phyloP scores from a whole-genome alignment of 139 green algal species.

The Closterium sp. region DNA sequence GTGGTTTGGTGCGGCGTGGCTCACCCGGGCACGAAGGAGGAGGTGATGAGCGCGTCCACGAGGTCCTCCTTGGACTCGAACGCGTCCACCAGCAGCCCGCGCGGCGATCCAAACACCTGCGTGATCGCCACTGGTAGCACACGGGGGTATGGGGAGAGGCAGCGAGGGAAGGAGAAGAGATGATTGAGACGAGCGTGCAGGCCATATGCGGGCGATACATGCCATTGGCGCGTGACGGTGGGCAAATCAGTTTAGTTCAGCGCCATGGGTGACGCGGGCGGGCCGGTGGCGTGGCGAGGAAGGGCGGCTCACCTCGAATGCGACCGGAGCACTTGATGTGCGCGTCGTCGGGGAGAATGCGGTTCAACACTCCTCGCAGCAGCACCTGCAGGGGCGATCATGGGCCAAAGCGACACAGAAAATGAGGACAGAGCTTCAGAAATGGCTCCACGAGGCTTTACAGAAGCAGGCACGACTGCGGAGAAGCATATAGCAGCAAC shows the following conservation, averaged over 20 bases:
- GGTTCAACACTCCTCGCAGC: background rate
- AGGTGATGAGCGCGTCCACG: slow-evolving; percentile 70
- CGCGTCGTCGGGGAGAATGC: background rate
- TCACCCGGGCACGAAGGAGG: slow-evolving; percentile 72
- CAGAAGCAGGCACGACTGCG: no score
- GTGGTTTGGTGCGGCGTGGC: no score
- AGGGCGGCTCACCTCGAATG: slow-evolving; percentile 5
- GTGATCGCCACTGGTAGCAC: slow-evolving; percentile 55
- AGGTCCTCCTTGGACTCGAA: slow-evolving; percentile 72
- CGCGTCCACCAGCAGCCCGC: slow-evolving; percentile 57
- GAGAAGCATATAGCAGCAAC: no score
- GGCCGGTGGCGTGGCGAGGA: background rate
- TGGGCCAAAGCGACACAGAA: no score
- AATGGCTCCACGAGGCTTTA: no score
- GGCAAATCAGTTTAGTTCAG: no score
- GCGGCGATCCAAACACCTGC: slow-evolving; percentile 41
- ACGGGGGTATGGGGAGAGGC: background rate
- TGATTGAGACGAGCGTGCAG: no score
- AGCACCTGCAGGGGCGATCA: slow-evolving; percentile 12
- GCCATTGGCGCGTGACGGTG: no score
- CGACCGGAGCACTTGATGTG: background rate
- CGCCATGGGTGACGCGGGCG: no score
- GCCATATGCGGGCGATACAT: no score
- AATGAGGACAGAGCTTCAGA: no score
- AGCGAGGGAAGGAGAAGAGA: no score